Evolutionary conservation across 2,329 filamentous ascomycete genomes (phyloP), one percentile per base, ranked within the genome.

Genomic region (Onygenales sp.): DNA sequence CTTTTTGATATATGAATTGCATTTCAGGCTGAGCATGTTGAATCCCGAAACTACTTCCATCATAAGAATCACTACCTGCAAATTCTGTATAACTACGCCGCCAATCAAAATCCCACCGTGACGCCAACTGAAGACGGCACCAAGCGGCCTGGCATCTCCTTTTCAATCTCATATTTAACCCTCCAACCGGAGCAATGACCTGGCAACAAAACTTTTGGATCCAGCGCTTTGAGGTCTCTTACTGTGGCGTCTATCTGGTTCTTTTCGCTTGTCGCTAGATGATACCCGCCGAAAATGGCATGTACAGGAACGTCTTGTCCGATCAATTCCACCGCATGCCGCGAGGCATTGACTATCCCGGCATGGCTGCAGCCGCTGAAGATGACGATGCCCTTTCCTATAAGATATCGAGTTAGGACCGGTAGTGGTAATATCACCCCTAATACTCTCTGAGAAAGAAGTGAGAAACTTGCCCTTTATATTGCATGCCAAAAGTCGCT

Each of bases 361-460:
- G 77, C 76, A 53, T 81, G 78, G 57, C 74, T 77, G 64, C 78
- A 81, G 9, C 77, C 78, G 0, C 77, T 79, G 59, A 81, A 78
- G 17, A 81, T 67, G 2, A 81, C 74, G 2, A 81, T 67, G 0
- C 78, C 78, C 56, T 74, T 76, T 10, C 65, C 76, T 77, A 51
- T 0, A 47, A 21, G 33, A n/a, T 9, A 14, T 31, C 9, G 14
- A 13, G 2, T n/a, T 48, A 50, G 11, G 34, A 44, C 27, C 13
- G 31, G 21, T 3, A 37, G 7, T 34, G n/a, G n/a, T 33, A 27
- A n/a, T 21, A 49, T 21, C 8, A 6, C 36, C 14, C 17, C 3
- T 6, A 5, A 43, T 7, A 50, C 11, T 10, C 10, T 17, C 11
- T 11, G 6, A 53, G 32, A 33, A 4, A 27, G 33, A 43, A 43